Evolutionary conservation across 2,329 filamentous ascomycete genomes (phyloP).

Genomic region (Davidsoniella virescens): DNA sequence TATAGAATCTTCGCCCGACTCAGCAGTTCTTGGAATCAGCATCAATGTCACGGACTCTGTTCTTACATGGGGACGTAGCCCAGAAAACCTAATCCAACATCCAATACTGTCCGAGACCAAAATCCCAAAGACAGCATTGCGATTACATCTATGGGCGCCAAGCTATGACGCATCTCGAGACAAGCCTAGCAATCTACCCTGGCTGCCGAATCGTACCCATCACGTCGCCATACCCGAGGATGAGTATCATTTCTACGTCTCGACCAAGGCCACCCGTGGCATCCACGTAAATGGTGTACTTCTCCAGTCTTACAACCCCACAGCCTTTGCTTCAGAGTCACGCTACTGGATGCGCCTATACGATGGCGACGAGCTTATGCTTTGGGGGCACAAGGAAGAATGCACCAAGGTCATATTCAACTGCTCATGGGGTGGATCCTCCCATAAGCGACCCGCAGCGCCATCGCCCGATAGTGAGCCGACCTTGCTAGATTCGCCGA

Average conservation of each 20-base stretch:
- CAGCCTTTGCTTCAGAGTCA: constrained; percentile 38
- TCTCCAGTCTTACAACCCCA: constrained; percentile 39
- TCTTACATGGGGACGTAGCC: constrained; percentile 62
- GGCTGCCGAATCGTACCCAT: constrained; percentile 16
- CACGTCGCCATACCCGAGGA: constrained; percentile 26
- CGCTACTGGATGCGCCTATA: constrained; percentile 52
- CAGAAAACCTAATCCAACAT: constrained; percentile 52
- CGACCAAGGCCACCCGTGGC: constrained; percentile 60
- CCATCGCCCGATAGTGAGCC: constrained; percentile 14
- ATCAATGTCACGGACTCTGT: constrained; percentile 50
- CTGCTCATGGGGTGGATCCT: constrained; percentile 41
- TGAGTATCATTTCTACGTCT: constrained; percentile 54
- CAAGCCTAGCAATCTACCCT: constrained; percentile 30
- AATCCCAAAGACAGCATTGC: constrained; percentile 69
- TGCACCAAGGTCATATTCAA: constrained; percentile 33
- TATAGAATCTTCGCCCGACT: constrained; percentile 48
- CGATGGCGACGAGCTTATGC: constrained; percentile 58
- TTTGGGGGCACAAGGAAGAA: constrained; percentile 40
- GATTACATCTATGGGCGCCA: constrained; percentile 57
- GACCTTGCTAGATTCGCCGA: constrained; percentile 19
- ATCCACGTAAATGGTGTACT: constrained; percentile 62
- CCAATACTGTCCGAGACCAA: constrained; percentile 45
- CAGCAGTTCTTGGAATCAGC: constrained; percentile 44
- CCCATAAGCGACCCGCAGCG: constrained; percentile 15
- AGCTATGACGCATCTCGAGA: constrained; percentile 45